phyloP scores from a whole-genome alignment of 2,329 filamentous ascomycete species.

The Chrysosporium queenslandicum region DNA sequence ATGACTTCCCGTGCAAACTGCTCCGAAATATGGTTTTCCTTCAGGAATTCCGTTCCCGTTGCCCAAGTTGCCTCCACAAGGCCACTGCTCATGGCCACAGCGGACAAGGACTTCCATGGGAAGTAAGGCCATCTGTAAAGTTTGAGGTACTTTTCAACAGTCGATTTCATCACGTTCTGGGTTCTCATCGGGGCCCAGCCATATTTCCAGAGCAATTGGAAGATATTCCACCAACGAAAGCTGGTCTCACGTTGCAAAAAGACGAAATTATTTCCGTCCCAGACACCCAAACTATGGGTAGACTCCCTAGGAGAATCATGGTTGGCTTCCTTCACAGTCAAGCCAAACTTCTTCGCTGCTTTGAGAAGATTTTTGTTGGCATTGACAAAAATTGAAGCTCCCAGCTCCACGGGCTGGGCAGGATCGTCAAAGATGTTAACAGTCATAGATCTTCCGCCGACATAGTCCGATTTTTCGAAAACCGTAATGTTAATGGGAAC shows the following conservation, averaged over 20 bases:
- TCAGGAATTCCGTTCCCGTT: constrained; percentile 65
- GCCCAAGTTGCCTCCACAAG: constrained; percentile 55
- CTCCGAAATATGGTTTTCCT: constrained; percentile 54
- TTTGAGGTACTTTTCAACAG: constrained; percentile 61
- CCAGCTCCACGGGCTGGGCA: constrained; percentile 64
- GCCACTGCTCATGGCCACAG: constrained; percentile 56
- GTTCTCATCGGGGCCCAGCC: constrained; percentile 67
- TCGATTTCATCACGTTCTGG: constrained; percentile 59
- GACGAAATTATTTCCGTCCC: constrained; percentile 70
- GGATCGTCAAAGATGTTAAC: constrained; percentile 64
- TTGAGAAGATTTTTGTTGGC: constrained; percentile 74
- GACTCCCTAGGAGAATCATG: constrained; percentile 40
- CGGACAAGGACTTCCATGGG: constrained; percentile 67
- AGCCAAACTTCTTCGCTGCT: constrained; percentile 60
- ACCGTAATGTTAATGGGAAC: constrained; percentile 68
- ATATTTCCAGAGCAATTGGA: constrained; percentile 75
- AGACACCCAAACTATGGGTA: constrained; percentile 58
- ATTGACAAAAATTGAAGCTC: constrained; percentile 82
- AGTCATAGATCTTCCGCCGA: constrained; percentile 82
- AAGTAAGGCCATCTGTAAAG: constrained; percentile 77
- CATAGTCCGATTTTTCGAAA: constrained; percentile 65
- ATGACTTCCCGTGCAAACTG: constrained; percentile 70
- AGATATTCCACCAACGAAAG: constrained; percentile 67
- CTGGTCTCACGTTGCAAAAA: constrained; percentile 51
- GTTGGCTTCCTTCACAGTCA: constrained; percentile 45